phyloP scores from a whole-genome alignment of 768 basidiomycete species.

The Glaciozyma martinii region DNA sequence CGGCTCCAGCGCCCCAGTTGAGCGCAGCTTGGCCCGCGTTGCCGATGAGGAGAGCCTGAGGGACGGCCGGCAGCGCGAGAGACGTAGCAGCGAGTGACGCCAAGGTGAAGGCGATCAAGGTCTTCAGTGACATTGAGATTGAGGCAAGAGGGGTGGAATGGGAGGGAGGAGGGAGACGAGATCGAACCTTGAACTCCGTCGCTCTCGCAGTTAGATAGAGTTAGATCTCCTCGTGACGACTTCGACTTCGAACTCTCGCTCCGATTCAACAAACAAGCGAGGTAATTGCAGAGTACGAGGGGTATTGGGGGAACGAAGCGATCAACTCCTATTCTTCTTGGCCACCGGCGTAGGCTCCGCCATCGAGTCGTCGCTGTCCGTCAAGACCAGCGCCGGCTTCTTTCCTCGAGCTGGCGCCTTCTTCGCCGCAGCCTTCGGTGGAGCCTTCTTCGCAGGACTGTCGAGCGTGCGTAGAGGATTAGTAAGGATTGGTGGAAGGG shows the following conservation, averaged over 20 bases:
- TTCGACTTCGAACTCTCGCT: too few relatives aligned
- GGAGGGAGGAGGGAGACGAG: too few relatives aligned
- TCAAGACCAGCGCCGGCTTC: slow-evolving; percentile 6
- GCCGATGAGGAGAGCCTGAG: slow-evolving; percentile 7
- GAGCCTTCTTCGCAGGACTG: slow-evolving; percentile 6
- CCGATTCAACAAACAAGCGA: too few relatives aligned
- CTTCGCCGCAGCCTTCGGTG: not conserved
- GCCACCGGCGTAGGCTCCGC: not conserved
- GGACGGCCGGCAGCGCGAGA: too few relatives aligned
- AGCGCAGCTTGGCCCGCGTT: slow-evolving; percentile 35
- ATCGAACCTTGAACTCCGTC: too few relatives aligned
- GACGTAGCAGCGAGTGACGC: too few relatives aligned
- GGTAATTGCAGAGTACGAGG: too few relatives aligned
- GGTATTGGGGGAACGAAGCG: not conserved
- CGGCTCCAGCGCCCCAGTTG: slow-evolving; percentile 33
- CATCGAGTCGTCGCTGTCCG: slow-evolving; percentile 11
- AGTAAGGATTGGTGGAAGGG: not conserved
- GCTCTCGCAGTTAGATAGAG: too few relatives aligned
- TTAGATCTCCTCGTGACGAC: too few relatives aligned
- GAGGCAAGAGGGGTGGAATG: too few relatives aligned
- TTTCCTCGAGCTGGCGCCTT: slow-evolving; percentile 9
- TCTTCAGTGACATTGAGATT: too few relatives aligned
- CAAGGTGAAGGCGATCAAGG: too few relatives aligned
- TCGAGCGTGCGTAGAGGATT: rapidly evolving
- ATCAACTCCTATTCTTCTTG: slow-evolving; percentile 7